Evolutionary conservation across 2,329 filamentous ascomycete genomes (phyloP).

Genomic region (Endothia cerciana): DNA sequence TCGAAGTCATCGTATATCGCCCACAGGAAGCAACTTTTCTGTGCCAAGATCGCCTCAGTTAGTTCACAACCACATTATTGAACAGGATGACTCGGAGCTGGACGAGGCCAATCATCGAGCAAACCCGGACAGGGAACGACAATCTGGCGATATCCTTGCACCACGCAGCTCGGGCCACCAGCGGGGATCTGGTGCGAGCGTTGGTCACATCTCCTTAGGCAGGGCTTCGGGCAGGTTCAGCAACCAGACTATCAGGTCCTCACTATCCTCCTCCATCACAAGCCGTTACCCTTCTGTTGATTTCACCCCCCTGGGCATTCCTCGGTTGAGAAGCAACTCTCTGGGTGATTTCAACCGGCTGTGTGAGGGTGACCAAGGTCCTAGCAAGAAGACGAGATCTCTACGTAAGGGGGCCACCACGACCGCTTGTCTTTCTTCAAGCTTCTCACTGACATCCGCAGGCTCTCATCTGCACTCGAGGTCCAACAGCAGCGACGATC

Average conservation of each 20-base stretch:
- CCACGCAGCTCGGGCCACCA: constrained; percentile 8
- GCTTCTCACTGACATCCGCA: constrained; percentile 1
- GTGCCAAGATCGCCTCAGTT: constrained; percentile 14
- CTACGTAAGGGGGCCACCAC: not conserved
- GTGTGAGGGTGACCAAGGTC: not conserved
- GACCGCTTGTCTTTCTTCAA: not conserved
- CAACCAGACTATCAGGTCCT: constrained; percentile 22
- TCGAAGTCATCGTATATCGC: constrained; percentile 11
- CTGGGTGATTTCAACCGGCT: not conserved
- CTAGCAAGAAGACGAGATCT: constrained; percentile 11
- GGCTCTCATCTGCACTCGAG: constrained; percentile 16
- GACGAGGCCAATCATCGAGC: not conserved
- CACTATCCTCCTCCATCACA: constrained; percentile 19
- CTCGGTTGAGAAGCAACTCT: not conserved
- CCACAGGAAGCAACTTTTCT: constrained; percentile 20
- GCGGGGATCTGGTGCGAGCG: constrained; percentile 4
- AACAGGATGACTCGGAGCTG: not conserved
- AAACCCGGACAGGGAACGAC: not conserved
- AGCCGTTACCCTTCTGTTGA: constrained; percentile 24
- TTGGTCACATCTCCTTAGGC: not conserved
- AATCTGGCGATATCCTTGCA: not conserved
- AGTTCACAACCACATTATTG: not conserved
- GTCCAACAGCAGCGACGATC: constrained; percentile 22
- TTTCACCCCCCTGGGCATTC: constrained; percentile 20
- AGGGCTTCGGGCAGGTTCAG: constrained; percentile 14